phyloP scores from a whole-genome alignment of 495 filamentous ascomycete species.

The Hypoxylon rickii region DNA sequence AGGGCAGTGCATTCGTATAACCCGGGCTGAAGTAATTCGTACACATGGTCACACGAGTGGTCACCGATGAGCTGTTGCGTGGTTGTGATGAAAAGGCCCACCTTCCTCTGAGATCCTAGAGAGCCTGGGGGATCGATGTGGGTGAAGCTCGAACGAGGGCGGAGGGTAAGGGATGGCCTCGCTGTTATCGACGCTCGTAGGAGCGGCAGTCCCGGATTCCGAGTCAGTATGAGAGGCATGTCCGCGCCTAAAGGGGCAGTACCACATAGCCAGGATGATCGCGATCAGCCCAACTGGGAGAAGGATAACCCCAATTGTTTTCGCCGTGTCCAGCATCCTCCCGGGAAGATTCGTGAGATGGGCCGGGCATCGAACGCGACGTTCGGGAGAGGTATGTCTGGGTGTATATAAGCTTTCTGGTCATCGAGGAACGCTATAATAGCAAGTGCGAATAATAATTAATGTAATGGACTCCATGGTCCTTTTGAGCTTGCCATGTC shows the following conservation, averaged over 20 bases:
- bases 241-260: constrained; percentile 19
- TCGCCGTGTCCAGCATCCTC: constrained; percentile 27
- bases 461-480: constrained; percentile 4
- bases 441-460: constrained; percentile 2
- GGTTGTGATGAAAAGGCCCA: constrained; percentile 2
- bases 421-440: not conserved
- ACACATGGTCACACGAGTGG: not conserved
- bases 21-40: too few species aligned
- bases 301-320: constrained; percentile 22
- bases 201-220: not conserved
- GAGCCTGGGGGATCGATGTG: constrained; percentile 16
- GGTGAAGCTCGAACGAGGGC: constrained; percentile 18
- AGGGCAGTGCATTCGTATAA: too few species aligned
- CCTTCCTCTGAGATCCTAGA: constrained; percentile 27
- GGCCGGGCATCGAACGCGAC: constrained; percentile 5
- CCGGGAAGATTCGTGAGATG: not conserved
- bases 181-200: not conserved
- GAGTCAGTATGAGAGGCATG: not conserved
- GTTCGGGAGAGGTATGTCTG: not conserved
- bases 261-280: constrained; percentile 27
- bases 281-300: constrained; percentile 25
- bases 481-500: constrained; percentile 18
- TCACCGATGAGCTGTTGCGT: constrained; percentile 1
- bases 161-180: not conserved
- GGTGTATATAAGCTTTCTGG: not conserved